Conservation (phyloP, 2,329 filamentous ascomycete species). For the Dactylellina sp. region DNA sequence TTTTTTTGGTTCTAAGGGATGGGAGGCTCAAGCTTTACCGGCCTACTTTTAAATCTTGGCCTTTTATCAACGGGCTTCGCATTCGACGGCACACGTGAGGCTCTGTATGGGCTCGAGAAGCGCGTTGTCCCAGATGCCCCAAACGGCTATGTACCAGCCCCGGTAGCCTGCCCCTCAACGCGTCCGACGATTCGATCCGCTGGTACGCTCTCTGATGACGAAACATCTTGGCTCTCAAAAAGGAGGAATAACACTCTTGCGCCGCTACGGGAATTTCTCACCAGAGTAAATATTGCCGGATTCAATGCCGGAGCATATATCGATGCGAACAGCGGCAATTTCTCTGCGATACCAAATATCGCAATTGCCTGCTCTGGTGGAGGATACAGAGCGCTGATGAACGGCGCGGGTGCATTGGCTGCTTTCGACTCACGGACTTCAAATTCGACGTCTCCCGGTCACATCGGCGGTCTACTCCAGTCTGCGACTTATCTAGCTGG, state of each 20-base stretch:
- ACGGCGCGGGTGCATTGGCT: slow-evolving; percentile 82
- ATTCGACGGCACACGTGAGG: slow-evolving; percentile 20
- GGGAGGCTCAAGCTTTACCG: slow-evolving; percentile 29
- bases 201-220: slow-evolving; percentile 66
- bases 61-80: slow-evolving; percentile 34
- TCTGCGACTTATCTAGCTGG: slow-evolving; percentile 83
- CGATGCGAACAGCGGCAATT: slow-evolving; percentile 71
- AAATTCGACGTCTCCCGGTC: slow-evolving; percentile 72
- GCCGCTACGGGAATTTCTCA: slow-evolving; percentile 79
- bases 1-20: slow-evolving; percentile 10
- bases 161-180: slow-evolving; percentile 51
- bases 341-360: slow-evolving; percentile 72
- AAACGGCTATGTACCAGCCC: slow-evolving; percentile 45
- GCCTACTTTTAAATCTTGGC: slow-evolving; percentile 31
- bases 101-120: slow-evolving; percentile 16
- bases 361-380: slow-evolving; percentile 84
- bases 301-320: slow-evolving; percentile 82
- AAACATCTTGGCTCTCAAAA: slow-evolving; percentile 78
- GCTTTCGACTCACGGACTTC: slow-evolving; percentile 81
- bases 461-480: slow-evolving; percentile 84
- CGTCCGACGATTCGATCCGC: slow-evolving; percentile 42
- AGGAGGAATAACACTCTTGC: slow-evolving; percentile 79
- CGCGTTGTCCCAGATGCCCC: slow-evolving; percentile 45
- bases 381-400: slow-evolving; percentile 85
- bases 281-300: slow-evolving; percentile 77